These are phyloP conservation scores for Kockovaella imperatae DNA, from an alignment of 768 basidiomycete species.

Conservation along the genomic window DNA sequence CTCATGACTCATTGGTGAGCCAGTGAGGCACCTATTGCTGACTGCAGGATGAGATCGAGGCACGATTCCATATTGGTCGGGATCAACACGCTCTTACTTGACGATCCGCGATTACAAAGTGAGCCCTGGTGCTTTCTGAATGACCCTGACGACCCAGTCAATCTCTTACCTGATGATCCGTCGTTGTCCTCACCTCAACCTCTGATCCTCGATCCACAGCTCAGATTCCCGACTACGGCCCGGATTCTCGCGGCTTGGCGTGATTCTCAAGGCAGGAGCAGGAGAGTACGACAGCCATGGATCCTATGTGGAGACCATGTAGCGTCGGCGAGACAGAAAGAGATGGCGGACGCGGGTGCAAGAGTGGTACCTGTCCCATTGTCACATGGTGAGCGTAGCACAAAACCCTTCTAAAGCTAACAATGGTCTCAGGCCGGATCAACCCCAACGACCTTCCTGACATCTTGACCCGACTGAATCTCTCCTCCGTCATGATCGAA, in stretches of 20 bases:
- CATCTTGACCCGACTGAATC: constrained; percentile 53
- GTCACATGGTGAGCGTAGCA: neutral
- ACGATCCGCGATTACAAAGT: constrained; percentile 94
- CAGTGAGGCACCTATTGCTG: no score
- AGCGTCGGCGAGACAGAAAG: constrained; percentile 44
- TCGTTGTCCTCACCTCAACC: constrained; percentile 53
- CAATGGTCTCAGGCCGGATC: constrained; percentile 22
- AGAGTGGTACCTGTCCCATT: constrained; percentile 52
- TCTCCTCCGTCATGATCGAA: constrained; percentile 85
- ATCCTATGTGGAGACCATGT: constrained; percentile 52
- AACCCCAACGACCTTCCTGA: constrained; percentile 48
- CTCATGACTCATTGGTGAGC: constrained; percentile 85
- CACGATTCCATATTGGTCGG: constrained; percentile 92
- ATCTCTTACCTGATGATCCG: constrained; percentile 10
- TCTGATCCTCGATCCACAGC: constrained; percentile 67
- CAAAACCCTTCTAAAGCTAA: neutral
- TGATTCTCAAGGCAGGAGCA: constrained; percentile 51
- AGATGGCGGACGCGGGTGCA: constrained; percentile 62
- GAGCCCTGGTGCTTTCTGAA: constrained; percentile 25
- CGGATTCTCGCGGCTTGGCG: constrained; percentile 55
- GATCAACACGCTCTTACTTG: constrained; percentile 78
- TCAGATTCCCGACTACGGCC: constrained; percentile 55
- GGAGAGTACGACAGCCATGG: constrained; percentile 66
- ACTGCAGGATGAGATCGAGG: constrained; percentile 83
- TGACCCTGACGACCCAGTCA: neutral